A percentile compares a stretch with the other conserved stretches of the same genome.
These are phyloP conservation scores for Thuja plicata DNA, from an alignment of 83 land plant species.

Conservation along the genomic window DNA sequence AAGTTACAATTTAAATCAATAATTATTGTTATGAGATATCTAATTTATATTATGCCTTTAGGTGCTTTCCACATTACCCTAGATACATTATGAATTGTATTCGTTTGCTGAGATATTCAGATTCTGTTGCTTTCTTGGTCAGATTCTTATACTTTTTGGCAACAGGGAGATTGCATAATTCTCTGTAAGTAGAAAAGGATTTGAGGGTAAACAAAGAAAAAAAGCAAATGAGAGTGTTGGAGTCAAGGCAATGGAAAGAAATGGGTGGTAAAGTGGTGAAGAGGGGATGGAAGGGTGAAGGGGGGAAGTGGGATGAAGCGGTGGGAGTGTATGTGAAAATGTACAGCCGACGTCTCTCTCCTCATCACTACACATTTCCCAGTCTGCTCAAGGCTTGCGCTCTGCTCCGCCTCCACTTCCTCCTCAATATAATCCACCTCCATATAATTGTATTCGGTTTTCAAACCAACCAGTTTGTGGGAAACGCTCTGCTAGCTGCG, in stretches of 20 bases:
- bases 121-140: too few species aligned
- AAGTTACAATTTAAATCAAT: too few species aligned
- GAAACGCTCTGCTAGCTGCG: slow-evolving; percentile 8
- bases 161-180: too few species aligned
- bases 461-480: slow-evolving; percentile 15
- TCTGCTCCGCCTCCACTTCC: not conserved
- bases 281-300: slow-evolving; percentile 14
- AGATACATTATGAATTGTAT: too few species aligned
- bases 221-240: not conserved
- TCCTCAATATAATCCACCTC: not conserved
- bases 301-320: slow-evolving; percentile 16
- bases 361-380: slow-evolving; percentile 37
- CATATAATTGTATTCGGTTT: slow-evolving; percentile 10
- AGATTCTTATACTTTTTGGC: too few species aligned
- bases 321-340: slow-evolving; percentile 21
- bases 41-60: too few species aligned
- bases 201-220: too few species aligned
- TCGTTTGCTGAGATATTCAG: too few species aligned
- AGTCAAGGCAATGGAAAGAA: not conserved
- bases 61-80: too few species aligned
- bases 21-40: too few species aligned
- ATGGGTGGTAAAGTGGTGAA: not conserved
- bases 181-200: too few species aligned
- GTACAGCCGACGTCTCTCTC: slow-evolving; percentile 13
- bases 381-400: slow-evolving; percentile 33